Evolutionary conservation across 768 basidiomycete species (phyloP), one percentile per base, ranked within the genome.

Genomic region (Pholiota conissans): DNA sequence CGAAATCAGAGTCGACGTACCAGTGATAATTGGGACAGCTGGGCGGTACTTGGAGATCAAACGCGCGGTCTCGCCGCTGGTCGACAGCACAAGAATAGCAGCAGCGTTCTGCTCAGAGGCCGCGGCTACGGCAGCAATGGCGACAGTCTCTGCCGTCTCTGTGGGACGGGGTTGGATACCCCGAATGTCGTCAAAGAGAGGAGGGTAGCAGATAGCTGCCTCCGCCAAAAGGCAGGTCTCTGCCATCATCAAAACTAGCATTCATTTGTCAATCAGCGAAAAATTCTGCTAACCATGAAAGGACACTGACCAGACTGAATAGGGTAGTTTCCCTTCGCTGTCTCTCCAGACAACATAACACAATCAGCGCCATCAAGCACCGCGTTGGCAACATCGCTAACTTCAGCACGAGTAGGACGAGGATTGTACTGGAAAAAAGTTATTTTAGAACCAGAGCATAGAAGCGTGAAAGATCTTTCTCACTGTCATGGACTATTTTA

Each of bases 331-430:
- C 97, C 97, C 81, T 98, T 99, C 58, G 97, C 97, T 56, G 97
- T 99, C 79, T 99, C 97, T 59, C 97, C 97, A 20, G 96, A 98
- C 73, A 99, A 79, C 97, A 99, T 99, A 73, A 99, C 97, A 74
- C 97, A 98, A 79, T 99, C 97, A 40, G 97, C 87, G 58, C 97
- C 97, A 71, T 99, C 97, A 49, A 99, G 87, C 56, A 99, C 95
- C 63, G 97, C 97, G 75, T 99, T 99, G 67, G 97, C 97, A 56
- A 98, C 97, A 71, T 99, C 97, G 71, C 95, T 98, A 60, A 99
- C 85, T 79, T 99, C 97, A 39, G 97, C 97, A 72, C 97, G 95
- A 67, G 97, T 99, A 45, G 97, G 97, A 57, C 97, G 82, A 52
- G 97, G 97, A 82, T 99, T 99, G 79, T 94, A 95, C 91, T 93